These are phyloP conservation scores for Cyclotella distinguenda DNA, from an alignment of 108 stramenopile genomes.

Conservation along the genomic window DNA sequence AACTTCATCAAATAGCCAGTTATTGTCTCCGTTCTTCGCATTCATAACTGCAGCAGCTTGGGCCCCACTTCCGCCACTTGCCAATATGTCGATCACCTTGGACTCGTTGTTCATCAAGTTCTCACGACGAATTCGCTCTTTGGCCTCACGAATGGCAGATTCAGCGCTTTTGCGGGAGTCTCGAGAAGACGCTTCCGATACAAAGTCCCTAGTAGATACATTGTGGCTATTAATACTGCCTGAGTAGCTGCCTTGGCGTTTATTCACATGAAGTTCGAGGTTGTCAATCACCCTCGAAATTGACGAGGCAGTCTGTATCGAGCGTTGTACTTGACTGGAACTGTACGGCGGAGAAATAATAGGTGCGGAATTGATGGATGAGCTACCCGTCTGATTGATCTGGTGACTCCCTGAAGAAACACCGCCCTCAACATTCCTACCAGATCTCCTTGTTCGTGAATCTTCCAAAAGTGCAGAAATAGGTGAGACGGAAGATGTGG, in stretches of 20 bases:
- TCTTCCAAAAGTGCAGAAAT: slow-evolving; percentile 28
- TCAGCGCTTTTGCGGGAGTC: slow-evolving; percentile 8
- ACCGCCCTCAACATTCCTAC: slow-evolving; percentile 21
- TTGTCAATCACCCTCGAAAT: slow-evolving; percentile 83
- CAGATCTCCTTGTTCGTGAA: slow-evolving; percentile 38
- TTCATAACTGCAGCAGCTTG: slow-evolving; percentile 15
- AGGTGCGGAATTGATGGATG: slow-evolving; percentile 79
- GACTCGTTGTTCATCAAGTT: slow-evolving; percentile 36
- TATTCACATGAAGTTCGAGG: slow-evolving; percentile 58
- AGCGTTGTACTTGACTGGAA: slow-evolving; percentile 53
- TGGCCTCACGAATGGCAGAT: slow-evolving; percentile 33
- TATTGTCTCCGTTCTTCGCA: slow-evolving; percentile 50
- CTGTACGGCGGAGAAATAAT: slow-evolving; percentile 61
- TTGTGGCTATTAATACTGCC: slow-evolving; percentile 3
- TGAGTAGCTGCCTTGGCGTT: slow-evolving; percentile 18
- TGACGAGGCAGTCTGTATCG: slow-evolving; percentile 36
- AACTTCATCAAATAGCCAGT: slow-evolving; percentile 84
- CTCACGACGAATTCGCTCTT: slow-evolving; percentile 40
- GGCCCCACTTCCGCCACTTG: slow-evolving; percentile 20
- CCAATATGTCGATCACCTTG: slow-evolving; percentile 47
- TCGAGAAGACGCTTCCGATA: slow-evolving; percentile 16
- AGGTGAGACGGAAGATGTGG: slow-evolving; percentile 19
- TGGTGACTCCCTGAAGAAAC: not conserved
- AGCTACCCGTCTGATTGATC: slow-evolving; percentile 3
- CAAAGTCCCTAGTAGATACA: slow-evolving; percentile 4